Evolutionary conservation across 129 eudicot genomes (phyloP).

Genomic region (Lactuca saligna): DNA sequence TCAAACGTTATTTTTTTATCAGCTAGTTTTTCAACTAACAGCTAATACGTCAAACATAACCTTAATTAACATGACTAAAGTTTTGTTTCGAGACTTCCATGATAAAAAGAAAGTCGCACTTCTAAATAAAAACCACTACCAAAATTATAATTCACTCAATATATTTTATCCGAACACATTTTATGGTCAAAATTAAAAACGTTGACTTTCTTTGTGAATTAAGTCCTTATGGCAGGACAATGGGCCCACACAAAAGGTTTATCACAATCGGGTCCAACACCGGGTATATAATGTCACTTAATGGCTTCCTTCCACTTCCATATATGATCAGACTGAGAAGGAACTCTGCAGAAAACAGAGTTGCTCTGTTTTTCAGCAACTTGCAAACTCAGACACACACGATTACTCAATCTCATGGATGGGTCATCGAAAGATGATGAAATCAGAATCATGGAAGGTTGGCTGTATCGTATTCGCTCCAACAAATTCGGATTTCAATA

Average conservation of each 20-base stretch:
- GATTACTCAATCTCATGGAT: slow-evolving; percentile 11
- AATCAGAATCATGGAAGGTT: slow-evolving; percentile 19
- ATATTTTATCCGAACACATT: no score
- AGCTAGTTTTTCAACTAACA: no score
- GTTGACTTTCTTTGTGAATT: background rate
- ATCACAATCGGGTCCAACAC: background rate
- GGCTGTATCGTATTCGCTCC: slow-evolving; percentile 30
- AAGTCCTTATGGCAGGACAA: slow-evolving; percentile 1
- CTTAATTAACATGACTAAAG: no score
- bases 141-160: no score
- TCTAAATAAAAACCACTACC: no score
- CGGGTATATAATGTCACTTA: background rate
- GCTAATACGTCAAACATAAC: no score
- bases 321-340: slow-evolving; percentile 3
- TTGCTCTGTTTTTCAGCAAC: slow-evolving; percentile 7
- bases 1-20: no score
- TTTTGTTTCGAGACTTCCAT: no score
- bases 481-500: slow-evolving; percentile 23
- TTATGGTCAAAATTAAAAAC: no score
- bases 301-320: slow-evolving; percentile 15
- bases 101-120: no score
- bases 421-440: background rate
- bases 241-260: slow-evolving; percentile 11
- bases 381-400: background rate
- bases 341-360: slow-evolving; percentile 20